phyloP scores from a whole-genome alignment of 345 rosid genomes.

The Gossypium rotundifolium region DNA sequence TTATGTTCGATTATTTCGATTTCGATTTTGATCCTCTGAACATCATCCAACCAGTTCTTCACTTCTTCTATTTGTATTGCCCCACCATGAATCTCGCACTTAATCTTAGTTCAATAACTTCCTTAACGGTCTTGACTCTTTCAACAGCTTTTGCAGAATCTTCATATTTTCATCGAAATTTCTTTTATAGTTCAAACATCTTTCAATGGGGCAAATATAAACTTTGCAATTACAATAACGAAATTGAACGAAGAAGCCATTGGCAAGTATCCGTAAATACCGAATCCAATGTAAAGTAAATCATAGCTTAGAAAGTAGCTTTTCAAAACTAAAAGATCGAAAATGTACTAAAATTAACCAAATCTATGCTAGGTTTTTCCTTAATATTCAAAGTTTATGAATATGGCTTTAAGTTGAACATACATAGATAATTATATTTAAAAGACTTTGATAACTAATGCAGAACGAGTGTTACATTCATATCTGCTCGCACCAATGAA shows the following conservation, averaged over 20 bases:
- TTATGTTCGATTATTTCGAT: background rate
- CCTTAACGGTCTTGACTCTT: conserved; percentile 1
- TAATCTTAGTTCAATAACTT: conserved; percentile 4
- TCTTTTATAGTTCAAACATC: conserved; percentile 1
- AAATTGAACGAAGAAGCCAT: conserved; percentile 4
- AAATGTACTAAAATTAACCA: background rate
- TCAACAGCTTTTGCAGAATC: background rate
- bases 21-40: conserved; percentile 9
- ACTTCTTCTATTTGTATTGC: conserved; percentile 1
- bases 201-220: background rate
- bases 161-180: conserved; percentile 10
- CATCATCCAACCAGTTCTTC: conserved; percentile 2
- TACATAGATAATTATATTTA: background rate
- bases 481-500: background rate
- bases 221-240: background rate
- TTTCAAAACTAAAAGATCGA: background rate
- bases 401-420: background rate
- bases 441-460: background rate
- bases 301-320: background rate
- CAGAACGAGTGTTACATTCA: background rate
- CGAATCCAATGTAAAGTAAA: conserved; percentile 1
- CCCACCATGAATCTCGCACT: background rate
- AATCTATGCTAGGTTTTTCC: background rate
- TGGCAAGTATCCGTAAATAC: background rate
- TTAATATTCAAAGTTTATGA: background rate